Base-by-base conservation (phyloP, 2,329 filamentous ascomycete species). In the Sordariomycetes sp. region DNA sequence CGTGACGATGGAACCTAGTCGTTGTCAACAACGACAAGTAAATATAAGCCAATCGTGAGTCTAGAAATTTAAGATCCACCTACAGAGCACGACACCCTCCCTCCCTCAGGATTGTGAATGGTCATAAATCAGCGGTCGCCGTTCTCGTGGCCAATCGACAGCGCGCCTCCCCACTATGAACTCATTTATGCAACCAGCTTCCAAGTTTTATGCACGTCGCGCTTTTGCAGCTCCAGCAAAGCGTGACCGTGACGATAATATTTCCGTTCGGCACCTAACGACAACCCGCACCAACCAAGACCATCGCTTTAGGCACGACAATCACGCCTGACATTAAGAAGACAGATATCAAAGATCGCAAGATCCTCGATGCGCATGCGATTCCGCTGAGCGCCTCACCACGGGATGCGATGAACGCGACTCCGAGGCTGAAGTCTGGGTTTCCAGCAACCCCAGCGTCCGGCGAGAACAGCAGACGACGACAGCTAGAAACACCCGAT, bases 351-450 rank as follows among this genome's bases (percentile, higher is more conserved):
- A n/a, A 27, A n/a, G 4, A 9, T 15, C 8, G 25, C n/a, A n/a
- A 27, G n/a, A 27, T 27, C 25, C 25, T 15, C n/a, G n/a, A n/a
- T 27, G 25, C 25, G 16, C 16, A 27, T 15, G 25, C 8, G 25
- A n/a, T 27, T 27, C 25, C n/a, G n/a, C n/a, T n/a, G n/a, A n/a
- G n/a, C n/a, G n/a, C n/a, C n/a, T n/a, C 25, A 30, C 26, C 51
- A 52, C 64, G 64, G 61, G 59, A 81, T 82, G 77, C 76, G 63
- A 90, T 90, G 86, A 85, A 77, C 74, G 73, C 70, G 59, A 92
- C 84, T 66, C 85, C 81, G 62, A 82, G 79, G 65, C 69, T 86
- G 66, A 77, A 81, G 66, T 86, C 83, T 70, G 82, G 82, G 53
- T 92, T 80, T 55, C 86, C 86, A 55, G 68, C 76, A 51, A 88